Percentiles rank a stretch among this genome's conserved stretches.
phyloP scores from a whole-genome alignment of 352 stramenopile species.

The Globisporangium irregulare region DNA sequence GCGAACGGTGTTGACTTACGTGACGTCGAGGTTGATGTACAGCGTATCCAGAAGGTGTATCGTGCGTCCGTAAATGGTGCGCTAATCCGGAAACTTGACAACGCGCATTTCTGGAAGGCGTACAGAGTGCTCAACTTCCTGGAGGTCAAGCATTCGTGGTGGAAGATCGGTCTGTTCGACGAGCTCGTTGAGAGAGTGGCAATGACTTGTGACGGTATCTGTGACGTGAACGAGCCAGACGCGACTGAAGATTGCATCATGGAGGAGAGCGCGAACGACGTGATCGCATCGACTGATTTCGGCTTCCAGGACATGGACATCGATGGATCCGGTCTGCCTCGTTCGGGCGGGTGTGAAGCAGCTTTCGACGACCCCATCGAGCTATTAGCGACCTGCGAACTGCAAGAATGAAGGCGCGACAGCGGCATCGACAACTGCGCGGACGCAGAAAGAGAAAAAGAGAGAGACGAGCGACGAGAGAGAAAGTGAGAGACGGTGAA shows the following conservation, averaged over 20 bases:
- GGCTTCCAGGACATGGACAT: slow-evolving; percentile 17
- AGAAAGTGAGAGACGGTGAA: not conserved
- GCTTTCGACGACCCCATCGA: slow-evolving; percentile 34
- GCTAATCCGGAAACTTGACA: slow-evolving; percentile 78
- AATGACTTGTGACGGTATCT: slow-evolving; percentile 35
- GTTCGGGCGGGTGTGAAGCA: slow-evolving; percentile 14
- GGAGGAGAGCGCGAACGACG: slow-evolving; percentile 27
- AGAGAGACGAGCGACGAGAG: not conserved
- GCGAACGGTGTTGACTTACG: slow-evolving; percentile 88
- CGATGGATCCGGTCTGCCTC: not conserved
- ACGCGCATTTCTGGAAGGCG: slow-evolving; percentile 84
- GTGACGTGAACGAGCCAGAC: slow-evolving; percentile 36
- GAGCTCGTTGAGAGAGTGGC: slow-evolving; percentile 70
- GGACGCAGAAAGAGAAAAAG: no score
- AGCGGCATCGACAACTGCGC: not conserved
- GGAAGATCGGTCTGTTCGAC: slow-evolving; percentile 76
- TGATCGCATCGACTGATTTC: slow-evolving; percentile 24
- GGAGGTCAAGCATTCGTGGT: slow-evolving; percentile 69
- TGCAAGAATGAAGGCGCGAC: slow-evolving; percentile 21
- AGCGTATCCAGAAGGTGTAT: slow-evolving; percentile 96
- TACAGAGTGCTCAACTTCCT: slow-evolving; percentile 74
- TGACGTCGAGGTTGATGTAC: slow-evolving; percentile 92
- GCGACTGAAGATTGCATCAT: slow-evolving; percentile 46
- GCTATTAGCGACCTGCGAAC: slow-evolving; percentile 29
- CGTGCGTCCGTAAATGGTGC: slow-evolving; percentile 73